Evolutionary conservation across 208 protist species (phyloP).

Genomic region (Herpetomonas samuelpessoai): DNA sequence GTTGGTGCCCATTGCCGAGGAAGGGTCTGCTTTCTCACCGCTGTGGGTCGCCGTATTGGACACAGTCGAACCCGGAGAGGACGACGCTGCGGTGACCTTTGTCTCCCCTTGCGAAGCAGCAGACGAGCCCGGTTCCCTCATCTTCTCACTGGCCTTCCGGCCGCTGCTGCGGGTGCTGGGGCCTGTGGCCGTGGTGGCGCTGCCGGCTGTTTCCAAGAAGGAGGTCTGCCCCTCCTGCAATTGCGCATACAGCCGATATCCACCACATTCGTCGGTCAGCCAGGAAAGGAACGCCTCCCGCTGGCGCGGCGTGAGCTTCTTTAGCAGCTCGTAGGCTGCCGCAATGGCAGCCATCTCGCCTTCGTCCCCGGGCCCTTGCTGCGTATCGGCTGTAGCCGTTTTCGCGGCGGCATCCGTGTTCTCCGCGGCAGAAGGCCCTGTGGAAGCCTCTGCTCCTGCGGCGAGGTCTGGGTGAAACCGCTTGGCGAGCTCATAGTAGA

Average conservation of each 20-base stretch:
- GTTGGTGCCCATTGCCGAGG: too few species aligned
- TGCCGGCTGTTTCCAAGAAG: background rate
- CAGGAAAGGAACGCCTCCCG: constrained; percentile 16
- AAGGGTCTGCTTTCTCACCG: too few species aligned
- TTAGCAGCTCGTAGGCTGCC: constrained; percentile 28
- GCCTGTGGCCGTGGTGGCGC: background rate
- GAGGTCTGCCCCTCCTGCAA: background rate
- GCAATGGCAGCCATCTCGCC: constrained; percentile 43
- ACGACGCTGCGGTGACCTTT: too few species aligned
- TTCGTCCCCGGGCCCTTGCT: constrained; percentile 27
- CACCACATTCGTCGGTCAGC: constrained; percentile 11
- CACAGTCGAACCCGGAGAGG: too few species aligned
- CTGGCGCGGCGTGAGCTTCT: constrained; percentile 5
- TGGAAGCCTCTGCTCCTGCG: too few species aligned
- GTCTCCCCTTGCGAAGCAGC: too few species aligned
- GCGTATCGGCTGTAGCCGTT: background rate
- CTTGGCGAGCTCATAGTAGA: background rate
- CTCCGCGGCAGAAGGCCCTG: too few species aligned
- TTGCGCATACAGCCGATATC: background rate
- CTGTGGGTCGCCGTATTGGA: too few species aligned
- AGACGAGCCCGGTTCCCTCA: too few species aligned
- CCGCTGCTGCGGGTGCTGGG: too few species aligned
- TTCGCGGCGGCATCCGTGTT: background rate
- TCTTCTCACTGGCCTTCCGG: too few species aligned
- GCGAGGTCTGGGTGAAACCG: background rate